Conservation (phyloP, 345 rosid genomes). For the Lagerstroemia speciosa region DNA sequence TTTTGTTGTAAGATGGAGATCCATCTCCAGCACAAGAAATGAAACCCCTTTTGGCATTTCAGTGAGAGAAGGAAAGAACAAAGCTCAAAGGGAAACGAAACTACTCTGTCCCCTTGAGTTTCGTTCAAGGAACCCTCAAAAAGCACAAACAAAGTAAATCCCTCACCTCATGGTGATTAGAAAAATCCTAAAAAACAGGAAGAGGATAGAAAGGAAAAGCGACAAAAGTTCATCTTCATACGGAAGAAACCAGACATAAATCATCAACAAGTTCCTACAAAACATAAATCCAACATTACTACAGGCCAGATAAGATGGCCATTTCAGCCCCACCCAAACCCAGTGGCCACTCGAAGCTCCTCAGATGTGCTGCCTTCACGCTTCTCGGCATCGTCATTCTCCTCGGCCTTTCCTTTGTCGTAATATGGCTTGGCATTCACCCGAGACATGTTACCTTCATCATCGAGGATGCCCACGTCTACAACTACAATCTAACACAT, state of each 20-base stretch:
- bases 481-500: conserved; percentile 33
- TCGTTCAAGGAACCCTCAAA: conserved; percentile 3
- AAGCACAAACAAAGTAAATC: not conserved
- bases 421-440: conserved; percentile 55
- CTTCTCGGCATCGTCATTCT: conserved; percentile 38
- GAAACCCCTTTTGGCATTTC: not conserved
- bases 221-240: too few relatives aligned
- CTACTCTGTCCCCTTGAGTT: conserved; percentile 1
- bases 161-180: too few relatives aligned
- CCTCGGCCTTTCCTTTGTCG: conserved; percentile 46
- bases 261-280: too few relatives aligned
- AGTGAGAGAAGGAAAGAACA: not conserved
- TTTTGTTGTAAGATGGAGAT: too few relatives aligned
- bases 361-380: conserved; percentile 20
- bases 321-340: not conserved
- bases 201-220: too few relatives aligned
- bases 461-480: conserved; percentile 45
- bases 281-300: not conserved
- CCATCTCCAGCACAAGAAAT: too few relatives aligned
- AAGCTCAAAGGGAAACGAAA: not conserved
- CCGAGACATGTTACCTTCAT: conserved; percentile 51
- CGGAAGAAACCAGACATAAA: too few relatives aligned
- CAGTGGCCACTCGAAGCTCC: conserved; percentile 14
- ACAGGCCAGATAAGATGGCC: not conserved
- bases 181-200: too few relatives aligned